Evolutionary conservation across 768 basidiomycete genomes (phyloP).

Genomic region (Lentinus tigrinus): DNA sequence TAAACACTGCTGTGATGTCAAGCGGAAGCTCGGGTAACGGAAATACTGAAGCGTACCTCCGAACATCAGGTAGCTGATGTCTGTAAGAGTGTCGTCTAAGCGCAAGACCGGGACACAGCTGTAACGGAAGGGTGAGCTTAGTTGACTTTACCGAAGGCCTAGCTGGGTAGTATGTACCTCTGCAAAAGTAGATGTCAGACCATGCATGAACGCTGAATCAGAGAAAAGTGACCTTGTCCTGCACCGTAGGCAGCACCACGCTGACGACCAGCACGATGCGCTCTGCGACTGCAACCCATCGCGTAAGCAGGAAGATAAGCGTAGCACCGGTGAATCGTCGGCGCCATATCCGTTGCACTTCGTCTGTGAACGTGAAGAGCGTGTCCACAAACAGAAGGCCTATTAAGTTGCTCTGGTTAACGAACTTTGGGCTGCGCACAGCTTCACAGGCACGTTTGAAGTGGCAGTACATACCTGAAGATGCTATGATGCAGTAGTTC

Average conservation of each 20-base stretch:
- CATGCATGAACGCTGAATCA: neutral
- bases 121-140: neutral
- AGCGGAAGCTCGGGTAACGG: neutral
- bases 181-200: neutral
- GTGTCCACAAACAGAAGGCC: slow-evolving; percentile 12
- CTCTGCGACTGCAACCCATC: slow-evolving; percentile 17
- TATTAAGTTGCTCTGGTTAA: neutral
- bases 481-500: slow-evolving; percentile 1
- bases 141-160: no score
- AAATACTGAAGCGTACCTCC: slow-evolving; percentile 5
- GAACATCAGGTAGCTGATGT: slow-evolving; percentile 18
- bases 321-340: slow-evolving; percentile 16
- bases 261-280: slow-evolving; percentile 13
- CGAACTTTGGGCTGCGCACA: neutral
- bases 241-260: slow-evolving; percentile 13
- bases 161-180: slow-evolving; percentile 5
- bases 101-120: slow-evolving; percentile 21
- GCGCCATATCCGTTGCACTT: slow-evolving; percentile 19
- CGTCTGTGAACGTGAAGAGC: slow-evolving; percentile 11
- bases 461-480: neutral
- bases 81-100: slow-evolving; percentile 18
- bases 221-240: slow-evolving; percentile 8
- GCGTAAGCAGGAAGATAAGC: slow-evolving; percentile 13
- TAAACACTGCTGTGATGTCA: slow-evolving; percentile 11
- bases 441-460: neutral